Base-by-base conservation (phyloP, 345 rosid genomes). In the Hirschfeldia incana region DNA sequence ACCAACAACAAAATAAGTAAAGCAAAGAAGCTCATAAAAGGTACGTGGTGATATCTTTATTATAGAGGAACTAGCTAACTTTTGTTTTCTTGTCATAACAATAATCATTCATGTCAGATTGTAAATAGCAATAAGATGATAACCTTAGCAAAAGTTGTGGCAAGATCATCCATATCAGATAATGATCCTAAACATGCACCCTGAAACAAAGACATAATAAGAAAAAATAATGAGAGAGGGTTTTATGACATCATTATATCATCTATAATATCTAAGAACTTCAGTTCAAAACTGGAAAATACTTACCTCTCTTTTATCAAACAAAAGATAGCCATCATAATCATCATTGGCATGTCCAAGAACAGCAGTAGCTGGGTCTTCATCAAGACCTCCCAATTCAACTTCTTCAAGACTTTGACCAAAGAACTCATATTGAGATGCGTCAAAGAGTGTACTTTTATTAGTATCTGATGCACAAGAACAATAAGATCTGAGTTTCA, bases 251-350 rank as follows among this genome's bases (percentile, higher is more conserved):
- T 42, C 49, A 42, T 9, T 42, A 13, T 42, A 42, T 42, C 49
- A 42, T 42, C n/a, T 42, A 42, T 42, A 39, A 1, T 39, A 39
- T 39, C 44, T 39, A 39, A 39, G 49, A 42, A 42, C 49, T 42
- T 42, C 49, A 3, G 5, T 42, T n/a, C n/a, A 42, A 42, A 42
- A 42, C 49, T 42, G 49, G 4, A 42, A 42, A 10, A 10, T 42
- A 42, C n/a, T 11, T 42, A 42, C 49, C 12, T 42, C 49, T 42
- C n/a, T 42, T 79, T 76, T 87, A 57, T 93, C 90, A 81, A 93
- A 93, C 49, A 93, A 83, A 66, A 83, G 97, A 76, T 93, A 93
- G 79, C 87, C 97, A 67, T 93, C 97, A 75, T 93, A 97, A 73
- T 87, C 97, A 75, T 93, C 98, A 75, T 87, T 87, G 9, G 72